Conservation (phyloP, 495 filamentous ascomycete genomes). For the Penicillium cosmopolitanum region DNA sequence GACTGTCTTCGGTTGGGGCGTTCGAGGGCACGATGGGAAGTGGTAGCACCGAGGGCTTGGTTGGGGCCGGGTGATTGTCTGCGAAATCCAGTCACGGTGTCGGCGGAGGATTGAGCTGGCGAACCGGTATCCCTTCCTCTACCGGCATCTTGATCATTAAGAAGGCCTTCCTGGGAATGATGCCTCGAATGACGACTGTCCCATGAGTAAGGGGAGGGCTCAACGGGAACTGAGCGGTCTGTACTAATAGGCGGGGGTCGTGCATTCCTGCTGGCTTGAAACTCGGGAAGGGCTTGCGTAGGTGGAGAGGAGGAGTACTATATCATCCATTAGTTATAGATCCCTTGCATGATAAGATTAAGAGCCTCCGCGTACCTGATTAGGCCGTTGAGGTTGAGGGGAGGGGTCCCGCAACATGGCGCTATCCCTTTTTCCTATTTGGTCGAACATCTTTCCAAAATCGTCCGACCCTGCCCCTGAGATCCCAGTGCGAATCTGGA, state of each 20-base stretch:
- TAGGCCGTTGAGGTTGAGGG: slow-evolving; percentile 22
- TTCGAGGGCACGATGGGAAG: slow-evolving; percentile 43
- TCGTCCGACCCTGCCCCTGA: slow-evolving; percentile 56
- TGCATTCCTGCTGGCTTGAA: slow-evolving; percentile 25
- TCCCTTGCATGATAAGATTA: slow-evolving; percentile 5
- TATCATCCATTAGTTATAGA: slow-evolving; percentile 19
- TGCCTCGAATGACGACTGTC: slow-evolving; percentile 70
- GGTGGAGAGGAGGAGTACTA: slow-evolving; percentile 32
- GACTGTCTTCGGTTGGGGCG: slow-evolving; percentile 28
- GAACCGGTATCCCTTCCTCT: slow-evolving; percentile 7
- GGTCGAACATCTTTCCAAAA: slow-evolving; percentile 71
- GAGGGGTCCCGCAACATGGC: slow-evolving; percentile 28
- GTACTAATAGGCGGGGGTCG: slow-evolving; percentile 61
- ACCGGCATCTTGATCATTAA: slow-evolving; percentile 36
- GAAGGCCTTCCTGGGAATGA: slow-evolving; percentile 64
- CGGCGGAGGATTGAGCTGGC: slow-evolving; percentile 12
- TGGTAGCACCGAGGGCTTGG: slow-evolving; percentile 32
- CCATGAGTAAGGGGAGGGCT: slow-evolving; percentile 69
- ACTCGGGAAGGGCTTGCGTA: slow-evolving; percentile 18
- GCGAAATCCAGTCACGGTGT: slow-evolving; percentile 21
- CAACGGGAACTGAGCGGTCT: slow-evolving; percentile 57
- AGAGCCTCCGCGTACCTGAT: slow-evolving; percentile 26
- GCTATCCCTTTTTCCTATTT: slow-evolving; percentile 60
- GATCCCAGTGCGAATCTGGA: slow-evolving; percentile 58
- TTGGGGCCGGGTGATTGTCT: slow-evolving; percentile 27